Evolutionary conservation across 2,329 filamentous ascomycete species (phyloP).

Genomic region (Ambrosiella xylebori): DNA sequence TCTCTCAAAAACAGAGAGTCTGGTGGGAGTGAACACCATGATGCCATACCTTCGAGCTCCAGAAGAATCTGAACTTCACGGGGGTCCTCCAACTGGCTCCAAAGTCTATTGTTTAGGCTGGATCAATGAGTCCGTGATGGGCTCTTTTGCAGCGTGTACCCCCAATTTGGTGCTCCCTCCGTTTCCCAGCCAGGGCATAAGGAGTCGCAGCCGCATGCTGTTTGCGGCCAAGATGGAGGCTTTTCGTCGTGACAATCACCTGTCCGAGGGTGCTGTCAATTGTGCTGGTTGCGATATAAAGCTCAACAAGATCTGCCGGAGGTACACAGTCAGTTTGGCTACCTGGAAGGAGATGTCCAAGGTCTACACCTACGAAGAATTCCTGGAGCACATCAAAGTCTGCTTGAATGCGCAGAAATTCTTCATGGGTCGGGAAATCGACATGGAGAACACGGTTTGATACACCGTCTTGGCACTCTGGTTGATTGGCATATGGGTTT

Average conservation of each 20-base stretch:
- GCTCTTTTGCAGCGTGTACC: too few relatives aligned
- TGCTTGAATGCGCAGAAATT: neutral
- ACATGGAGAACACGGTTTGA: neutral
- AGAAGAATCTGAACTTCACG: too few relatives aligned
- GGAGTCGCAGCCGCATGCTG: neutral
- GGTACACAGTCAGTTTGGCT: neutral
- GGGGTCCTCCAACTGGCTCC: too few relatives aligned
- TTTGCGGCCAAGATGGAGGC: neutral
- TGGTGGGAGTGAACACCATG: too few relatives aligned
- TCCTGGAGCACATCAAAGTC: neutral
- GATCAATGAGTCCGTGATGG: too few relatives aligned
- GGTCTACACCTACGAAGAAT: neutral
- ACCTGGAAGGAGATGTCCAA: neutral
- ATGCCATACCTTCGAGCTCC: too few relatives aligned
- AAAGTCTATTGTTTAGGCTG: too few relatives aligned
- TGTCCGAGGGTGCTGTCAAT: neutral
- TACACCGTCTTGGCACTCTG: too few relatives aligned
- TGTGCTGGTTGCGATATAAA: neutral
- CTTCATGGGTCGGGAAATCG: neutral
- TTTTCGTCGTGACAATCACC: neutral
- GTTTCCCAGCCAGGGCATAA: too few relatives aligned
- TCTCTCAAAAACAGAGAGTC: too few relatives aligned
- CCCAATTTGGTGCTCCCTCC: too few relatives aligned
- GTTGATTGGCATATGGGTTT: too few relatives aligned
- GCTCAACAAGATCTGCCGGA: neutral